Conservation (phyloP, 2,329 filamentous ascomycete species). For the Ophioceras dolichostomum region DNA sequence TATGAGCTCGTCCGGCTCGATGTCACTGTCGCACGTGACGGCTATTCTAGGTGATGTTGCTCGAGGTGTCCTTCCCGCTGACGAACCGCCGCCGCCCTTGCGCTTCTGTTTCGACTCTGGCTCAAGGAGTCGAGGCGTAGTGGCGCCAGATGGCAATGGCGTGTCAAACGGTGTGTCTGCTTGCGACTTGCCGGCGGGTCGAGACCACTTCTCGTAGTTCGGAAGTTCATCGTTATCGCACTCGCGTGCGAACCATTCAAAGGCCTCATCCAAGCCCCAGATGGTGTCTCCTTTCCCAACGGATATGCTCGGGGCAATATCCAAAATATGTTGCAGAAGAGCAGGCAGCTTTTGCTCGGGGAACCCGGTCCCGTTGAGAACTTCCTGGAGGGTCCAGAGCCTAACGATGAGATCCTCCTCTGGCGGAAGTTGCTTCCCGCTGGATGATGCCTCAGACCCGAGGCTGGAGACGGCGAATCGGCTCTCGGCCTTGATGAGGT, state of each 20-base stretch:
- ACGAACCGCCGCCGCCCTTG: slow-evolving; percentile 19
- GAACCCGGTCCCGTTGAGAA: slow-evolving; percentile 59
- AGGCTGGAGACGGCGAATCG: slow-evolving; percentile 41
- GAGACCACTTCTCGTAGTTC: slow-evolving; percentile 47
- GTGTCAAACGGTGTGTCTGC: slow-evolving; percentile 35
- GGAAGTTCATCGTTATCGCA: slow-evolving; percentile 58
- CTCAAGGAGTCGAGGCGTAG: slow-evolving; percentile 31
- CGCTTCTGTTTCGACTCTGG: slow-evolving; percentile 17
- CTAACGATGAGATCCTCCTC: slow-evolving; percentile 72
- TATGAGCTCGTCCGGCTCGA: slow-evolving; percentile 64
- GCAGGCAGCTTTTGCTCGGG: slow-evolving; percentile 47
- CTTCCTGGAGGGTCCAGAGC: slow-evolving; percentile 74
- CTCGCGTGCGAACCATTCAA: slow-evolving; percentile 84
- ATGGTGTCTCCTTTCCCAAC: slow-evolving; percentile 48
- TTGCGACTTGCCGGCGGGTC: slow-evolving; percentile 21
- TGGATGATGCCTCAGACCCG: slow-evolving; percentile 27
- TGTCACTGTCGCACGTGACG: slow-evolving; percentile 51
- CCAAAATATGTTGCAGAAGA: slow-evolving; percentile 53
- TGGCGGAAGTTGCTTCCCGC: slow-evolving; percentile 42
- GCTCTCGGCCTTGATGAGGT: slow-evolving; percentile 56
- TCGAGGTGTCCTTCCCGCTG: slow-evolving; percentile 12
- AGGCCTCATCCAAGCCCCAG: slow-evolving; percentile 77
- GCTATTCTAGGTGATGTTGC: slow-evolving; percentile 21
- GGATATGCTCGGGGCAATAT: slow-evolving; percentile 50
- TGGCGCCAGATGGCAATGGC: slow-evolving; percentile 35